phyloP scores from a whole-genome alignment of 768 basidiomycete genomes.

The Leucocoprinus sp. region DNA sequence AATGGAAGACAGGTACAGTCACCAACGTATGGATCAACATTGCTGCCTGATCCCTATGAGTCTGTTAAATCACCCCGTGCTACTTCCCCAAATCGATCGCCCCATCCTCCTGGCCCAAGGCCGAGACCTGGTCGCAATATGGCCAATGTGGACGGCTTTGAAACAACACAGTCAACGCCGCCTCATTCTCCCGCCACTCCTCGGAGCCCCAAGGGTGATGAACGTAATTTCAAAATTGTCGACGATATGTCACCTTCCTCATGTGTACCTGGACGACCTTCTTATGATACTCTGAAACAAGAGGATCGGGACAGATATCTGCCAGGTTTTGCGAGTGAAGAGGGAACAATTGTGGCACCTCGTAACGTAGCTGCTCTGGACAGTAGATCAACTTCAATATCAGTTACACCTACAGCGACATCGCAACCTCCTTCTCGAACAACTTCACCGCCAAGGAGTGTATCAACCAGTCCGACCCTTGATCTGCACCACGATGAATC shows the following conservation, averaged over 20 bases:
- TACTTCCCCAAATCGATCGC: slow-evolving; percentile 28
- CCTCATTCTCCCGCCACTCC: slow-evolving; percentile 59
- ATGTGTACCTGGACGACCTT: slow-evolving; percentile 13
- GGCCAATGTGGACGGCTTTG: slow-evolving; percentile 30
- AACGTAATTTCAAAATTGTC: slow-evolving; percentile 11
- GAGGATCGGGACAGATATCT: slow-evolving; percentile 23
- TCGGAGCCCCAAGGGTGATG: slow-evolving; percentile 27
- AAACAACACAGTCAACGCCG: slow-evolving; percentile 38
- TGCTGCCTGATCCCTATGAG: slow-evolving; percentile 26
- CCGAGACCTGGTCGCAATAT: slow-evolving; percentile 26
- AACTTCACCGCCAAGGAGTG: slow-evolving; percentile 7
- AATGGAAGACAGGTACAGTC: slow-evolving; percentile 26
- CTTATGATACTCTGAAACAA: slow-evolving; percentile 24
- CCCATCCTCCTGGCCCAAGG: slow-evolving; percentile 22
- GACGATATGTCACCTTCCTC: slow-evolving; percentile 18
- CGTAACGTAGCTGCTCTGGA: background rate
- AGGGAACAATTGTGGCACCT: slow-evolving; percentile 19
- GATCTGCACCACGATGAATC: slow-evolving; percentile 10
- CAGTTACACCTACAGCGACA: slow-evolving; percentile 7
- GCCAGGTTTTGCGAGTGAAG: slow-evolving; percentile 16
- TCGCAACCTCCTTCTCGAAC: slow-evolving; percentile 5
- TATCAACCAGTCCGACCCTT: slow-evolving; percentile 5
- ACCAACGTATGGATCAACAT: slow-evolving; percentile 26
- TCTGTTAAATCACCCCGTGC: slow-evolving; percentile 32
- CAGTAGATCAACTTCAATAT: slow-evolving; percentile 1